These are phyloP conservation scores for Chytriomyces sp. DNA, from an alignment of 192 early-diverging fungal species.

Conservation along the genomic window DNA sequence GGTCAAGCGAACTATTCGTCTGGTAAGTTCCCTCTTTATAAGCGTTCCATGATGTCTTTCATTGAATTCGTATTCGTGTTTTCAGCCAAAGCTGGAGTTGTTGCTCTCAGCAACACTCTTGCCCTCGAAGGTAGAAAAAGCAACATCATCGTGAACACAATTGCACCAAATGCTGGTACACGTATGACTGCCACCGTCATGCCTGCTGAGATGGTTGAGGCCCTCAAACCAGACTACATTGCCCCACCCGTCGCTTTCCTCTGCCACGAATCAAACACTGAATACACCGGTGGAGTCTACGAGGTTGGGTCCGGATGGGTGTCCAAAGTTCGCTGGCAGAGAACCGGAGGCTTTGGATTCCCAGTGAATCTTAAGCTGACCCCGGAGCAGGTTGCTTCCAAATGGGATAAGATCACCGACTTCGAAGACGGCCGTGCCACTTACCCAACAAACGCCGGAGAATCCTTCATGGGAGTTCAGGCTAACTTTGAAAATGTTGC, in stretches of 20 bases:
- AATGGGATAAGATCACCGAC: constrained; percentile 83
- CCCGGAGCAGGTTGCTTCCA: constrained; percentile 83
- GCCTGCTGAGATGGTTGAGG: constrained; percentile 93
- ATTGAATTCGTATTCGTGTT: neutral
- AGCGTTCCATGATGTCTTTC: neutral
- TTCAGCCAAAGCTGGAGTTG: constrained; percentile 85
- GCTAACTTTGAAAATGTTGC: constrained; percentile 79
- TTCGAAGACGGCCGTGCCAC: constrained; percentile 97
- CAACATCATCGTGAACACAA: constrained; percentile 92
- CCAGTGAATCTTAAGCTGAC: constrained; percentile 76
- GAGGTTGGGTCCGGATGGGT: constrained; percentile 68
- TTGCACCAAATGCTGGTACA: constrained; percentile 97
- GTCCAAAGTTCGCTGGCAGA: constrained; percentile 86
- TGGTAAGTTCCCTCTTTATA: constrained; percentile 12
- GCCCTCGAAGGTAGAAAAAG: constrained; percentile 88
- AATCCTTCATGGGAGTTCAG: constrained; percentile 81
- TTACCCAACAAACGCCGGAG: constrained; percentile 77
- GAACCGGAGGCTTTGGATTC: constrained; percentile 93
- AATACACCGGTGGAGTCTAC: constrained; percentile 68
- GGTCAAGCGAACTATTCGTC: constrained; percentile 94
- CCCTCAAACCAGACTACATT: constrained; percentile 97
- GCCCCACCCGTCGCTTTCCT: constrained; percentile 93
- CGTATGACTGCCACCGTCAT: constrained; percentile 96
- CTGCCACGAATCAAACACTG: constrained; percentile 82
- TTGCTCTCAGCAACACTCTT: constrained; percentile 89